Percentiles rank a stretch among this genome's conserved stretches.
phyloP scores from a whole-genome alignment of 2,329 filamentous ascomycete species.

The Setomelanomma holmii region DNA sequence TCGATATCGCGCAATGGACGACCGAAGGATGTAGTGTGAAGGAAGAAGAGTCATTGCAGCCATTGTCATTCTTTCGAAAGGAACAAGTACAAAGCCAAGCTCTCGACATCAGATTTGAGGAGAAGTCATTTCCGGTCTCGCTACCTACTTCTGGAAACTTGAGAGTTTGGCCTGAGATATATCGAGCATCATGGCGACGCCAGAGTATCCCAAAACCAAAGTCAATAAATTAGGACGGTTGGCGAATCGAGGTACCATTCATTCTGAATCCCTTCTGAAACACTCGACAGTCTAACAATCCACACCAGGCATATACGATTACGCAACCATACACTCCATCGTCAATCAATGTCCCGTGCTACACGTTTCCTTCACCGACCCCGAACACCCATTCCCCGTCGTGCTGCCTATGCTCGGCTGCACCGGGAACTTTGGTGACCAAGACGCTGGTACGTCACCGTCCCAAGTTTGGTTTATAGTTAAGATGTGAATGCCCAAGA shows the following conservation, averaged over 20 bases:
- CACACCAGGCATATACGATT: conserved; percentile 41
- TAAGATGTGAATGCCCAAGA: too few species aligned
- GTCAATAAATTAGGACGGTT: conserved; percentile 39
- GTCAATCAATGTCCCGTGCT: conserved; percentile 42
- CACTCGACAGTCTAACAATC: background rate
- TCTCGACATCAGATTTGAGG: too few species aligned
- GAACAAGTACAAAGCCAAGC: too few species aligned
- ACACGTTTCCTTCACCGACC: conserved; percentile 46
- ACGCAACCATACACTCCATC: conserved; percentile 42
- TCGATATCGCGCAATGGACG: too few species aligned
- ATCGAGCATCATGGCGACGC: conserved; percentile 15
- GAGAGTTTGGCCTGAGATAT: background rate
- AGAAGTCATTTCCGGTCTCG: too few species aligned
- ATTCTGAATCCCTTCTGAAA: background rate
- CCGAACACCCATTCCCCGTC: conserved; percentile 62
- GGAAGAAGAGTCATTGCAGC: too few species aligned
- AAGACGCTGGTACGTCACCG: conserved; percentile 34
- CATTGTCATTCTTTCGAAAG: too few species aligned
- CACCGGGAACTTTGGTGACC: conserved; percentile 38
- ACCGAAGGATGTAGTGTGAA: too few species aligned
- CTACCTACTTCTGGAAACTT: too few species aligned
- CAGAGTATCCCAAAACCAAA: conserved; percentile 33
- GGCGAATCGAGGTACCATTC: conserved; percentile 33
- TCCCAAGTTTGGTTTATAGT: too few species aligned
- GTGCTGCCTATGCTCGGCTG: conserved; percentile 51